Evolutionary conservation across 1,284 basidiomycete genomes (phyloP).

Genomic region (Golubevia sp.): DNA sequence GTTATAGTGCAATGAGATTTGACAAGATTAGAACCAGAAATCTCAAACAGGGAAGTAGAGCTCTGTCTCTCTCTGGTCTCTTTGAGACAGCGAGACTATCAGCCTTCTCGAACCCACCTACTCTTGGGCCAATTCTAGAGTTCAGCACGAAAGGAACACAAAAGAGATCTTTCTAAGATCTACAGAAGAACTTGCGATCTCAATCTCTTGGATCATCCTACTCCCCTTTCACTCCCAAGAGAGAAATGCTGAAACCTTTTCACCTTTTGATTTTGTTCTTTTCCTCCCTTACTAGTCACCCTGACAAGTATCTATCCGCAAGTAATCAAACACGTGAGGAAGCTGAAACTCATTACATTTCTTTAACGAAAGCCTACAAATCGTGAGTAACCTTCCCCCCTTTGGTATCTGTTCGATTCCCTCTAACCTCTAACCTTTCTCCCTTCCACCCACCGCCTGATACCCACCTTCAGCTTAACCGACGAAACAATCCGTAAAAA

Average conservation of each 20-base stretch:
- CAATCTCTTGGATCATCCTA: slow-evolving; percentile 6
- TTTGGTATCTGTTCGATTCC: not conserved
- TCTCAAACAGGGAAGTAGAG: no score
- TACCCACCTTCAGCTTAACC: slow-evolving; percentile 70
- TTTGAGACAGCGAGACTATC: no score
- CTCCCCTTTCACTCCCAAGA: not conserved
- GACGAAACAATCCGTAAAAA: slow-evolving; percentile 93
- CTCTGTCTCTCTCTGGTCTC: no score
- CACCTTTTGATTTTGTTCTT: slow-evolving; percentile 8
- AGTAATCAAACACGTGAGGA: slow-evolving; percentile 85
- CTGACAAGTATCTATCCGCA: slow-evolving; percentile 83
- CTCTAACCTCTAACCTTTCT: not conserved
- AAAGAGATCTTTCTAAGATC: no score
- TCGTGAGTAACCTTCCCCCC: slow-evolving; percentile 66
- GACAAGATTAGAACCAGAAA: no score
- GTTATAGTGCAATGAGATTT: no score
- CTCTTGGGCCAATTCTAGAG: no score
- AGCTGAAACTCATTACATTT: slow-evolving; percentile 86
- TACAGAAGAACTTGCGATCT: no score
- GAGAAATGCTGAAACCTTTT: slow-evolving; percentile 10
- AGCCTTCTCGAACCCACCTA: not conserved
- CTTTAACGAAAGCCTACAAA: slow-evolving; percentile 98
- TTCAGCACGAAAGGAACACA: no score
- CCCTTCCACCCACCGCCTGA: not conserved
- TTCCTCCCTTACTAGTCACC: slow-evolving; percentile 71